These are phyloP conservation scores for Chalciporus sp. DNA, from an alignment of 1,284 basidiomycete species.

Conservation along the genomic window DNA sequence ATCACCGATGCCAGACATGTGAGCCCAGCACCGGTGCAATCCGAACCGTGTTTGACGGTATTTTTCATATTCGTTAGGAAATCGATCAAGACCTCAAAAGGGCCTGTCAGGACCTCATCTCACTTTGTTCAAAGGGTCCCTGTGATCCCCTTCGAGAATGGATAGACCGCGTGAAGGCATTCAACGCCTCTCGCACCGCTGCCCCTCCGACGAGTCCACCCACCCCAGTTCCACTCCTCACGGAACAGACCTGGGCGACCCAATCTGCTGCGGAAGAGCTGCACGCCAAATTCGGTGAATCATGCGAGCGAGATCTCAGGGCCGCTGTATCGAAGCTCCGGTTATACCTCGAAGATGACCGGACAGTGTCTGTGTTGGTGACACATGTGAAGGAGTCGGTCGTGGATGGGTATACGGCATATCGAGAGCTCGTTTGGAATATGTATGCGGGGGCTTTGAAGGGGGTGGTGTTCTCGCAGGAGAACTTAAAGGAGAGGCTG, in stretches of 20 bases:
- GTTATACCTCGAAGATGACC: constrained; percentile 78
- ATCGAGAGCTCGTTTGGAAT: constrained; percentile 52
- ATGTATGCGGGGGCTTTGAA: constrained; percentile 43
- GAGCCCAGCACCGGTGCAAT: constrained; percentile 24
- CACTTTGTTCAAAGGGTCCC: constrained; percentile 55
- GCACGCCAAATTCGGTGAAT: constrained; percentile 54
- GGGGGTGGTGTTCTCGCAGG: constrained; percentile 39
- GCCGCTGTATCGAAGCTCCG: constrained; percentile 55
- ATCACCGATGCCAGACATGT: constrained; percentile 69
- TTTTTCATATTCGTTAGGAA: constrained; percentile 47
- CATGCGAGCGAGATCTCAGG: constrained; percentile 60
- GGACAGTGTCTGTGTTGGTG: constrained; percentile 76
- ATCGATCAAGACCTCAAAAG: constrained; percentile 83
- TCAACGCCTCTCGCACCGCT: constrained; percentile 27
- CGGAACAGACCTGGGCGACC: constrained; percentile 43
- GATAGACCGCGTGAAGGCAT: constrained; percentile 50
- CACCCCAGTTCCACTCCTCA: constrained; percentile 24
- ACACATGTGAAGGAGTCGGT: constrained; percentile 78
- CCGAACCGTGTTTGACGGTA: background rate
- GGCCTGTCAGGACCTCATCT: constrained; percentile 82
- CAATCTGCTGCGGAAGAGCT: constrained; percentile 52
- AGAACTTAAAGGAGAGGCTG: constrained; percentile 37
- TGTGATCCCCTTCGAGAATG: constrained; percentile 61
- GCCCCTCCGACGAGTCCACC: constrained; percentile 14
- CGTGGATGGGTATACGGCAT: constrained; percentile 70